Percentiles rank a stretch among this genome's conserved stretches.
Conservation (phyloP, 1,284 basidiomycete species). For the Cryptococcus amylolentus region DNA sequence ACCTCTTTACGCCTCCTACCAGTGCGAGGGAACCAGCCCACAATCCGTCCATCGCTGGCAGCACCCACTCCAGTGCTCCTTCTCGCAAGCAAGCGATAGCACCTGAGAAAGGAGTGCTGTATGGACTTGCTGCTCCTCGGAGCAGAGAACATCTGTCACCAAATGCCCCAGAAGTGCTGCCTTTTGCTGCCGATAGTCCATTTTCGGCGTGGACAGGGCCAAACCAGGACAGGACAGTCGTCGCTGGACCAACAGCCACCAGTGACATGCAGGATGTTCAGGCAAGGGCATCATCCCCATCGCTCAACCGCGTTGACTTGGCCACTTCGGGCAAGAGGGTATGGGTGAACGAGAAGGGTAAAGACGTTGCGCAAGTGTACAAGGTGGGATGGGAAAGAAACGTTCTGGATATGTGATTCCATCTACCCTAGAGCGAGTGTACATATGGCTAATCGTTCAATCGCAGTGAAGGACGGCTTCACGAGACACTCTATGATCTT, state of each 20-base stretch:
- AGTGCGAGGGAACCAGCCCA: slow-evolving; percentile 1
- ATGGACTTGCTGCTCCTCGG: slow-evolving; percentile 1
- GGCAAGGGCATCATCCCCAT: neutral
- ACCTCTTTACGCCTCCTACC: slow-evolving; percentile 17
- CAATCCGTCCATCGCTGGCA: slow-evolving; percentile 10
- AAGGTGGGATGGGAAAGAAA: slow-evolving; percentile 44
- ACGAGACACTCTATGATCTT: slow-evolving; percentile 43
- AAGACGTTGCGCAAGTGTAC: slow-evolving; percentile 25
- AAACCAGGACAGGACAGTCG: neutral
- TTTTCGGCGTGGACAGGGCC: slow-evolving; percentile 26
- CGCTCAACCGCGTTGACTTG: slow-evolving; percentile 9
- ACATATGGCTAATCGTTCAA: neutral
- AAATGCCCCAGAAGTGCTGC: slow-evolving; percentile 25
- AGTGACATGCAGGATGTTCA: no score
- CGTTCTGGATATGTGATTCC: slow-evolving; percentile 41
- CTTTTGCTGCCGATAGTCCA: slow-evolving; percentile 19
- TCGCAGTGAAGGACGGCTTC: slow-evolving; percentile 38
- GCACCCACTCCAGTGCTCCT: slow-evolving; percentile 1
- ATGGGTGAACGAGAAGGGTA: slow-evolving; percentile 18
- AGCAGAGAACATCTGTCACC: slow-evolving; percentile 17
- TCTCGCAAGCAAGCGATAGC: slow-evolving; percentile 23
- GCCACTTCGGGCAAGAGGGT: slow-evolving; percentile 17
- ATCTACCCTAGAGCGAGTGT: neutral
- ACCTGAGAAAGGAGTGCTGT: slow-evolving; percentile 4
- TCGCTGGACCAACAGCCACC: no score